Base-by-base conservation (phyloP, 306 rosid genomes). In the Gillenia trifoliata region DNA sequence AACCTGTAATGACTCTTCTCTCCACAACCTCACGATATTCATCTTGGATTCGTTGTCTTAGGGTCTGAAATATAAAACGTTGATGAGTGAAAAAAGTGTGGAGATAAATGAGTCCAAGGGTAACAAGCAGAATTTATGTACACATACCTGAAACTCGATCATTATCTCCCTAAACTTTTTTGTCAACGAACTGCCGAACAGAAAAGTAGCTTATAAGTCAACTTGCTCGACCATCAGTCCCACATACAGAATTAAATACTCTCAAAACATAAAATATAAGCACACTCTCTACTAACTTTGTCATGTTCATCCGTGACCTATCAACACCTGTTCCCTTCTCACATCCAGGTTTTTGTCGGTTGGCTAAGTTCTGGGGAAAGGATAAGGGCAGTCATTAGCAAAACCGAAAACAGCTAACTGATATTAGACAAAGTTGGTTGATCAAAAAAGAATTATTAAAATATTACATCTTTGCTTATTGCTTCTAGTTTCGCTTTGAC, bases 11-110 rank as follows among this genome's bases (percentile, higher is more conserved):
- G 75, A 94, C 94, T 85, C 98, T 85, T 87, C 98, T 90, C 88
- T 94, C 98, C 75, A 94, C 98, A 78, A 94, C 98, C 86, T 91
- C 98, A 19, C 98, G 98, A 82, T 94, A 94, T 84, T 94, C 98
- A 79, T 91, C 98, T 79, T 91, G 98, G 74, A 94, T 91, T 85
- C 91, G 90, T 86, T 94, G 95, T 77, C 96, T 85, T 15, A 94
- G 97, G 66, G 91, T 87, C 97, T 94, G 85, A 50, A 72, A 84
- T 66, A 78, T 55, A 71, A 45, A 15, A 64, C 11, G 31, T 40
- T 19, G 29, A 64, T 82, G 70, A 88, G 85, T 76, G 70, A 64
- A 64, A 79, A 25, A 59, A 29, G 41, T 40, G 68, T 10, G 40
- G 67, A 26, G 28, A 55, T 64, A 81, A 83, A 56, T 41, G 59